Percentiles rank a stretch among this genome's conserved stretches.
Evolutionary conservation across 768 basidiomycete species (phyloP).

Genomic region (Lactifluus piperatus): DNA sequence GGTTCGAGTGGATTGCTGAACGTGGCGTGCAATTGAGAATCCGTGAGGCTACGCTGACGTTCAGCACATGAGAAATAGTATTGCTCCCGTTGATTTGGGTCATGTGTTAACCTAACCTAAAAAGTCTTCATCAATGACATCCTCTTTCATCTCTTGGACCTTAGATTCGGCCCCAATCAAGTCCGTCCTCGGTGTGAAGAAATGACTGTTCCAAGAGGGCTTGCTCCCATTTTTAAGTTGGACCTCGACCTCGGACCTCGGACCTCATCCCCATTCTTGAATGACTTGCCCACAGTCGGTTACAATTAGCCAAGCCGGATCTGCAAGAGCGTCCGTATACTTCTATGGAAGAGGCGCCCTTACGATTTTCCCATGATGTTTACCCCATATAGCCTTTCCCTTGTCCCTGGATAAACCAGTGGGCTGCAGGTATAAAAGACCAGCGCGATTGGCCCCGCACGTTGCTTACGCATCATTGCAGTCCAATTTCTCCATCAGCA

Average conservation of each 20-base stretch:
- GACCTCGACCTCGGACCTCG: neutral
- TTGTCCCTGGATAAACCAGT: too few relatives aligned
- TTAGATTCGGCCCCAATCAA: neutral
- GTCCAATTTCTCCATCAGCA: too few relatives aligned
- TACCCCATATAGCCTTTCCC: too few relatives aligned
- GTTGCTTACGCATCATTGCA: too few relatives aligned
- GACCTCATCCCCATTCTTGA: neutral
- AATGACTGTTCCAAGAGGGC: neutral
- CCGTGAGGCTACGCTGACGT: conserved; percentile 73
- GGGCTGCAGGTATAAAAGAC: too few relatives aligned
- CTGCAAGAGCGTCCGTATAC: too few relatives aligned
- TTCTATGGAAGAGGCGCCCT: too few relatives aligned
- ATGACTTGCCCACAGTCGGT: too few relatives aligned
- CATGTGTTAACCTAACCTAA: neutral
- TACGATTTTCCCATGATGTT: too few relatives aligned
- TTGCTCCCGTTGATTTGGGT: neutral
- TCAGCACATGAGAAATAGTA: conserved; percentile 51
- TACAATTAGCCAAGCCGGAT: too few relatives aligned
- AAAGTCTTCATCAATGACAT: neutral
- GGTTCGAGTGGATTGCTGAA: conserved; percentile 79
- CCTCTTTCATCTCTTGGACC: too few relatives aligned
- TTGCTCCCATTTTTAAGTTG: neutral
- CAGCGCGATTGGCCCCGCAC: too few relatives aligned
- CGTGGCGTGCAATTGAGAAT: conserved; percentile 79
- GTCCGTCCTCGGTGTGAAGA: neutral